These are phyloP conservation scores for Clonostachys byssicola DNA, from an alignment of 2,329 filamentous ascomycete species.

Conservation along the genomic window DNA sequence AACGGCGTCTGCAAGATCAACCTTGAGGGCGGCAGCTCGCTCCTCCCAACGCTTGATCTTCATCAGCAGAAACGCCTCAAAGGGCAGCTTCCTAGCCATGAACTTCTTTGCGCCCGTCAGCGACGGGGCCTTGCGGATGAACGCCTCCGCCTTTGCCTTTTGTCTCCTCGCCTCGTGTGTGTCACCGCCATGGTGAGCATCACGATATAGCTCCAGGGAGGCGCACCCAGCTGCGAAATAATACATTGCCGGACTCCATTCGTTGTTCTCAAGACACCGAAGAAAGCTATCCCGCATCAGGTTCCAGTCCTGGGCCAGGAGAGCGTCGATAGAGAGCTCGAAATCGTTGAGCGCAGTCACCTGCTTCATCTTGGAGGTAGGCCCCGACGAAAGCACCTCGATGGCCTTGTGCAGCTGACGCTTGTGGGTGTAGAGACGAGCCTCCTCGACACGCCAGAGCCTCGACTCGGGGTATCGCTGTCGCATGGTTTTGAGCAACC, in stretches of 20 bases:
- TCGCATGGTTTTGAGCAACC: slow-evolving; percentile 70
- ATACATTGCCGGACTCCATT: slow-evolving; percentile 88
- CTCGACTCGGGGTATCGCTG: slow-evolving; percentile 73
- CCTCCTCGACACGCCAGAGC: slow-evolving; percentile 87
- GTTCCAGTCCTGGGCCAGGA: slow-evolving; percentile 76
- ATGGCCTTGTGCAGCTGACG: slow-evolving; percentile 65
- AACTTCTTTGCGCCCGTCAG: slow-evolving; percentile 83
- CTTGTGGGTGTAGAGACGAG: slow-evolving; percentile 67
- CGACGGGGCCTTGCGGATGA: slow-evolving; percentile 66
- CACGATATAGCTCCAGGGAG: slow-evolving; percentile 78
- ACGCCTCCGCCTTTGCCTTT: slow-evolving; percentile 62
- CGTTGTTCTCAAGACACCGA: slow-evolving; percentile 73
- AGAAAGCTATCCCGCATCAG: slow-evolving; percentile 73
- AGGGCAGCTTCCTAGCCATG: slow-evolving; percentile 83
- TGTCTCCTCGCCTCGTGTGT: slow-evolving; percentile 46
- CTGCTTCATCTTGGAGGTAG: slow-evolving; percentile 76
- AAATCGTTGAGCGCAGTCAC: slow-evolving; percentile 82
- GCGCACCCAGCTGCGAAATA: slow-evolving; percentile 80
- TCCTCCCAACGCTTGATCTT: slow-evolving; percentile 89
- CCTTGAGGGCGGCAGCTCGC: slow-evolving; percentile 60
- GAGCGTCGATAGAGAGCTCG: slow-evolving; percentile 72
- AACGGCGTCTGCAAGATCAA: slow-evolving; percentile 74
- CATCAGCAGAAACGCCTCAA: slow-evolving; percentile 79
- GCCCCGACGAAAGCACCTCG: slow-evolving; percentile 55
- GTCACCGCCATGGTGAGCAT: slow-evolving; percentile 27